Base-by-base conservation (phyloP, 495 filamentous ascomycete species). In the Aspergillus saccharolyticus region DNA sequence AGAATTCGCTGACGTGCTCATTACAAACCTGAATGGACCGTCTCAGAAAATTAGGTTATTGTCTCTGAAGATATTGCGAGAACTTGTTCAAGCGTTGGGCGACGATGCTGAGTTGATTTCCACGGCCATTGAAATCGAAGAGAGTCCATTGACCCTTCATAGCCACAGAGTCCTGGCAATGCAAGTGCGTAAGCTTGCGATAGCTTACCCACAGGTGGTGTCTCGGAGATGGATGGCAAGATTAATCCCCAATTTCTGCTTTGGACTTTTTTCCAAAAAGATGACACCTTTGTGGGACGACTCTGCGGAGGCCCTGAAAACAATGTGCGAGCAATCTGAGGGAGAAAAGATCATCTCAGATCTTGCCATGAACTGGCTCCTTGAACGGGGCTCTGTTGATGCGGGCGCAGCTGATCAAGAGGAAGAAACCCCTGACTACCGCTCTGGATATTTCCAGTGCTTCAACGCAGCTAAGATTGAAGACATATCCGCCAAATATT, bases 281-380 rank as follows among this genome's bases (percentile, higher is more conserved):
- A 75, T 96, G 54, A 77, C 90, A 5, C 89, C 88, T 16, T 70
- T 93, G 19, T 96, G 91, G 88, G 89, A 96, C 59, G 90, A 96
- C 60, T 84, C 88, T 16, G 81, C 85, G 30, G 79, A 83, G 21
- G 84, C 86, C 16, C 70, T 98, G 65, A 87, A 88, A 61, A 79
- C 85, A 22, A 85, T 97, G 49, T 83, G 85, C 18, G 83, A 89
- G 59, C 78, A 78, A 22, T 82, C 85, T 39, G 73, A 67, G 43
- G 90, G 90, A 4, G 90, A 96, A 63, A 86, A 85, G 30, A 74
- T 81, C 22, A 81, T 97, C 45, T 84, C 85, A 1, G 80, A 83
- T 20, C 69, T 96, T 33, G 85, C 87, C 4, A 90, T 96, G 59
- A 73, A 81, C 44, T 97, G 92, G 93, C 72, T 98, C 16, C 80